A percentile compares a stretch with the other conserved stretches of the same genome.
Evolutionary conservation across 2,329 filamentous ascomycete species (phyloP).

Genomic region (Neonectria magnoliae): DNA sequence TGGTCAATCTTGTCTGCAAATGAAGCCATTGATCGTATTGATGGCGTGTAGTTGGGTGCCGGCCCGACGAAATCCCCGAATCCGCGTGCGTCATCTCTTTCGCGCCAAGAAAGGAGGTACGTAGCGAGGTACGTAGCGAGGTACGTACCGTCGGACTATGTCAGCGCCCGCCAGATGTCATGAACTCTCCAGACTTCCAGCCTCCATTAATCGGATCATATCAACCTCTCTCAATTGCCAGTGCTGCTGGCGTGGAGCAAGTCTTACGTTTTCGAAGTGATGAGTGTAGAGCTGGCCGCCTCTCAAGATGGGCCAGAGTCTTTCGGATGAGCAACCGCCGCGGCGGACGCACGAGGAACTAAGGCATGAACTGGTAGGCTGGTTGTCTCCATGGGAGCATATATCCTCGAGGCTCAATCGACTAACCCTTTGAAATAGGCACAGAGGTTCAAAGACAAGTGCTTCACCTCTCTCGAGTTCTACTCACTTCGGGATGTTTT

Average conservation of each 20-base stretch:
- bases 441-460: conserved; percentile 72
- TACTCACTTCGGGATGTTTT: conserved; percentile 81
- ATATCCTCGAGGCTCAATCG: conserved; percentile 1
- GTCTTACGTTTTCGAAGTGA: conserved; percentile 26
- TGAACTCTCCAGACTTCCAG: conserved; percentile 35
- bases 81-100: conserved; percentile 13
- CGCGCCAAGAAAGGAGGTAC: conserved; percentile 21
- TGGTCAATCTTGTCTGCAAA: not conserved
- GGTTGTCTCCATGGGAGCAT: conserved; percentile 35
- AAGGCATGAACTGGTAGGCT: conserved; percentile 59
- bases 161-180: conserved; percentile 40
- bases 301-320: conserved; percentile 61
- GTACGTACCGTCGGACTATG: conserved; percentile 37
- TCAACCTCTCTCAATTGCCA: conserved; percentile 16
- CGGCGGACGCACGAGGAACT: conserved; percentile 62
- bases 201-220: conserved; percentile 29
- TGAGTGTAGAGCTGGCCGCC: conserved; percentile 33
- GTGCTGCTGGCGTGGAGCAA: not conserved
- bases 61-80: conserved; percentile 23
- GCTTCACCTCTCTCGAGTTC: conserved; percentile 76
- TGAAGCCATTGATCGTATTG: not conserved
- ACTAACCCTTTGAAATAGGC: conserved; percentile 55
- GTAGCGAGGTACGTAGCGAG: conserved; percentile 30
- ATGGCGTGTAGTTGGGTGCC: not conserved
- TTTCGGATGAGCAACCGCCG: conserved; percentile 57